Evolutionary conservation across 805 yeast genomes (phyloP).

Genomic region (Yamadazyma ubonensis): DNA sequence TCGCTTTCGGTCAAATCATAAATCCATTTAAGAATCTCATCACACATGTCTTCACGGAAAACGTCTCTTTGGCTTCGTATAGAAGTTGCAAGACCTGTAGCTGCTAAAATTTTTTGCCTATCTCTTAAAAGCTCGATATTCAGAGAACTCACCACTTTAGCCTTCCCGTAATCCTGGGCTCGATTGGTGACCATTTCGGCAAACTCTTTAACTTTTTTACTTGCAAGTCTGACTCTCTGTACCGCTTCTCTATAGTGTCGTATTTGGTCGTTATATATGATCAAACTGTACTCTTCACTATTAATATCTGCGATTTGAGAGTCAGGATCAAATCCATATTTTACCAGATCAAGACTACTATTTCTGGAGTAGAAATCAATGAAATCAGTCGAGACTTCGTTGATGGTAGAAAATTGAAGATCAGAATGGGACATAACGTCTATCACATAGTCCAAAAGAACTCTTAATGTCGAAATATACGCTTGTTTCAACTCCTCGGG

Average conservation of each 20-base stretch:
- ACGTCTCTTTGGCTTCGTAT: slow-evolving; percentile 67
- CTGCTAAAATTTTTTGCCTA: slow-evolving; percentile 54
- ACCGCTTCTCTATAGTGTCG: slow-evolving; percentile 75
- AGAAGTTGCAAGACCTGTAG: slow-evolving; percentile 65
- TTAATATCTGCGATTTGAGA: slow-evolving; percentile 25
- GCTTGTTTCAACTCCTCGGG: slow-evolving; percentile 45
- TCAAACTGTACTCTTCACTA: slow-evolving; percentile 51
- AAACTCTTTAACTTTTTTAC: slow-evolving; percentile 61
- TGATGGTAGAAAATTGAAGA: slow-evolving; percentile 34
- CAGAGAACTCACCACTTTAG: slow-evolving; percentile 59
- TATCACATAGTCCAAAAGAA: slow-evolving; percentile 55
- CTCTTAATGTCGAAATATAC: slow-evolving; percentile 42
- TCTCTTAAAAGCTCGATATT: slow-evolving; percentile 50
- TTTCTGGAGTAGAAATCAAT: slow-evolving; percentile 29
- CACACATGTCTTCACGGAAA: slow-evolving; percentile 79
- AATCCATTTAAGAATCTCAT: slow-evolving; percentile 68
- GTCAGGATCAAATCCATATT: slow-evolving; percentile 44
- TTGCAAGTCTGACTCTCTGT: slow-evolving; percentile 60
- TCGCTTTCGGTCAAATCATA: slow-evolving; percentile 55
- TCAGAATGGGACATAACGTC: slow-evolving; percentile 57
- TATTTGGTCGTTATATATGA: slow-evolving; percentile 76
- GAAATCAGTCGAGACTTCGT: slow-evolving; percentile 23
- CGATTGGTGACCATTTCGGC: slow-evolving; percentile 70
- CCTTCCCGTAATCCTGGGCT: slow-evolving; percentile 65
- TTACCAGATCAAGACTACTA: slow-evolving; percentile 35